A percentile compares a stretch with the other conserved stretches of the same genome.
Evolutionary conservation across 2,329 filamentous ascomycete genomes (phyloP).

Genomic region (Coniella lustricola): DNA sequence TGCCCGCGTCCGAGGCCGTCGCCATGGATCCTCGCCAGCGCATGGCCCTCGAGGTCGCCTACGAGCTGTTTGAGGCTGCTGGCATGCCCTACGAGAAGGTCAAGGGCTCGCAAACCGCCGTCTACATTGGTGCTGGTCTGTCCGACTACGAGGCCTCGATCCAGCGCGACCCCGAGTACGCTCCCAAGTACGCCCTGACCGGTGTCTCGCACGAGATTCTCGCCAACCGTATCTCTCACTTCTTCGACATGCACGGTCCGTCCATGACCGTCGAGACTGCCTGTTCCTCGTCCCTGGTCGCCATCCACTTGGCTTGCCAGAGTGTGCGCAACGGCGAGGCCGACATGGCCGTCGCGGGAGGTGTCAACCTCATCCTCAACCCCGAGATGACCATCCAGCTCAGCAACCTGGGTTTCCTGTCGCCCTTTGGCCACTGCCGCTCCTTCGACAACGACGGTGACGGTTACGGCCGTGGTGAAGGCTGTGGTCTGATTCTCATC

Average conservation of each 20-base stretch:
- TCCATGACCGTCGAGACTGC: conserved; percentile 49
- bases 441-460: conserved; percentile 48
- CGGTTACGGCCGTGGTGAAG: conserved; percentile 57
- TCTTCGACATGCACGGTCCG: conserved; percentile 44
- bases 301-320: conserved; percentile 42
- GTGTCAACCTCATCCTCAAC: conserved; percentile 39
- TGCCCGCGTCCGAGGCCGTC: conserved; percentile 19
- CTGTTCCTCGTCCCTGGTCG: conserved; percentile 46
- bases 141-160: conserved; percentile 38
- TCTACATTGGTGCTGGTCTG: conserved; percentile 1
- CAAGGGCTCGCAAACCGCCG: conserved; percentile 9
- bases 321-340: conserved; percentile 21
- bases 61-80: conserved; percentile 8
- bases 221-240: conserved; percentile 46
- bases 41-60: conserved; percentile 11
- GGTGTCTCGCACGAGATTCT: conserved; percentile 42
- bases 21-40: conserved; percentile 16
- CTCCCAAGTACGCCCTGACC: conserved; percentile 40
- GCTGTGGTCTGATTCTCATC: conserved; percentile 46
- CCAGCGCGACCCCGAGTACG: conserved; percentile 36
- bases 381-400: conserved; percentile 25
- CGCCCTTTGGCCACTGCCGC: conserved; percentile 32
- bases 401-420: conserved; percentile 10
- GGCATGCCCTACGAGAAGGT: conserved; percentile 9
- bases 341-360: conserved; percentile 34